A percentile compares a stretch with the other conserved stretches of the same genome.
Conservation (phyloP, 106 monocot genomes). For the Dioscorea zingiberensis region DNA sequence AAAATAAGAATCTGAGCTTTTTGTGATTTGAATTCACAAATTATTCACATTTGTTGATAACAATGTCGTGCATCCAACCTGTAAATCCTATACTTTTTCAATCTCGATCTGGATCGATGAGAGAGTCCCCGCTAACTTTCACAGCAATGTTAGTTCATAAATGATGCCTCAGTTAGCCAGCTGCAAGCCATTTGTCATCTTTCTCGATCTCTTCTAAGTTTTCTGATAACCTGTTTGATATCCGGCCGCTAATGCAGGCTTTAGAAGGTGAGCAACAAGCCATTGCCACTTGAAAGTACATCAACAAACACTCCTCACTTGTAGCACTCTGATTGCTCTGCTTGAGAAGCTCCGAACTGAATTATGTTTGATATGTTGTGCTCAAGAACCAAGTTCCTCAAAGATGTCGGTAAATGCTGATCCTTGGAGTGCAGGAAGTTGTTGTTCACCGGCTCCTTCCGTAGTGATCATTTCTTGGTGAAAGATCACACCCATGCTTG, state of each 20-base stretch:
- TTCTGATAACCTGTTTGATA: slow-evolving; percentile 43
- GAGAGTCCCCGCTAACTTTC: too few relatives aligned
- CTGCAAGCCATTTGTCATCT: background rate
- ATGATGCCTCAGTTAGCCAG: too few relatives aligned
- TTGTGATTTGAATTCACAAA: too few relatives aligned
- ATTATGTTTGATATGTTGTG: slow-evolving; percentile 50
- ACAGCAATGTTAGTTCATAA: too few relatives aligned
- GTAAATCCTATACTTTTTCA: too few relatives aligned
- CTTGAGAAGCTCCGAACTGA: slow-evolving; percentile 37
- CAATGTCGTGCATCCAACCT: too few relatives aligned
- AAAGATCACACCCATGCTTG: slow-evolving; percentile 82
- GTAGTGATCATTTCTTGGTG: slow-evolving; percentile 77
- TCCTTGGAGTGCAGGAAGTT: slow-evolving; percentile 33
- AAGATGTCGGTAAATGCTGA: slow-evolving; percentile 35
- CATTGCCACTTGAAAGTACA: slow-evolving; percentile 66
- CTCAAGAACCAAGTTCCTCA: slow-evolving; percentile 63
- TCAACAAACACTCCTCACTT: slow-evolving; percentile 42
- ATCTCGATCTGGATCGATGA: too few relatives aligned
- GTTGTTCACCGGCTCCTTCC: slow-evolving; percentile 40
- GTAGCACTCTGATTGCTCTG: slow-evolving; percentile 14
- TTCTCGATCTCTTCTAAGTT: slow-evolving; percentile 63
- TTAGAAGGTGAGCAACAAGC: slow-evolving; percentile 89
- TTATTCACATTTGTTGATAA: too few relatives aligned
- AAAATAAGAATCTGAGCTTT: too few relatives aligned
- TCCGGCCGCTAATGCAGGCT: slow-evolving; percentile 69